Base-by-base conservation (phyloP, 31 red algal species). In the Porphyra umbilicalis region DNA sequence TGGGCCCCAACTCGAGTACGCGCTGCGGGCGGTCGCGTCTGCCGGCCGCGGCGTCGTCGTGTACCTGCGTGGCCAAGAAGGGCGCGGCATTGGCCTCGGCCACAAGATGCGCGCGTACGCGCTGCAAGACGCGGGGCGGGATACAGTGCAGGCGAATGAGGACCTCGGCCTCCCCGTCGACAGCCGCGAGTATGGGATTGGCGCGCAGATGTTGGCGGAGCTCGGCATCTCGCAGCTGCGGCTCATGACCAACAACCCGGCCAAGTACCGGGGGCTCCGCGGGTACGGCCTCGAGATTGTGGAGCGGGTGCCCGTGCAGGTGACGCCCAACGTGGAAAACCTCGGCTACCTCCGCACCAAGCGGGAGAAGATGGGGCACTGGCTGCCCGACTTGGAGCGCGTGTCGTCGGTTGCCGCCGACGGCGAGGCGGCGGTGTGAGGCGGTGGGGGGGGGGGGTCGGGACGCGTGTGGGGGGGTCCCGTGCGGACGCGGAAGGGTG, bases 171-270 rank as follows among this genome's bases (percentile, higher is more conserved):
- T 99, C 34, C 94, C 97, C 35, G 91, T 96, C 11, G 97, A 99
- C 80, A 89, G 85, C 75, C 84, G 97, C 39, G 94, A 99, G 81
- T 99, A 99, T 78, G 97, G 97, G 20, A 94, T 99, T 79, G 94
- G 94, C 77, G 94, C 97, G 10, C 94, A 96, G 82, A 99, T 99
- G 75, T 80, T 99, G 42, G 89, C 86, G 6, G 93, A 99, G 83
- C 88, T 99, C 13, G 90, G 92, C 75, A 87, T 99, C 29, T 84
- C 77, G 34, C 36, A 94, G 78, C 92, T 99, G 36, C 84, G 87
- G 76, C 81, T 99, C 33, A 99, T 99, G 97, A 99, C 97, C 35
- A 99, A 99, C 86, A 99, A 99, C 79, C 97, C 97, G 38, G 85
- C 85, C 15, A 99, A 99, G 83, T 96, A 96, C 88, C 90, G 82